Percentiles rank a stretch among this genome's conserved stretches.
phyloP scores from a whole-genome alignment of 1,284 basidiomycete species.

The Trichosporon ovoides region DNA sequence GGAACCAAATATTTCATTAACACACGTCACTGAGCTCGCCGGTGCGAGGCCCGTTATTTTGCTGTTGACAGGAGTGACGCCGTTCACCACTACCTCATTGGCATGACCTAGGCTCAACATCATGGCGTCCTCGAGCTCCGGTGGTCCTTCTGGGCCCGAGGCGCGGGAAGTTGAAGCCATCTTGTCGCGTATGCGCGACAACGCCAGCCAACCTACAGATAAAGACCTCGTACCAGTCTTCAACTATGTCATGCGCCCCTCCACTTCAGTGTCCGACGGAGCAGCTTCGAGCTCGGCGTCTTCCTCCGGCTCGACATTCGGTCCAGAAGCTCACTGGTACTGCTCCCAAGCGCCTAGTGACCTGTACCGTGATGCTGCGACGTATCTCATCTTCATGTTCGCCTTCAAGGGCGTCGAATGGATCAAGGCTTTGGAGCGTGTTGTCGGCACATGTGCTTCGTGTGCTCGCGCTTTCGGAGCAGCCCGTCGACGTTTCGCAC shows the following conservation, averaged over 20 bases:
- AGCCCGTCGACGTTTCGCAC: conserved; percentile 59
- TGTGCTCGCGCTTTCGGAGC: conserved; percentile 65
- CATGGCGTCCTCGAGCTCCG: conserved; percentile 8
- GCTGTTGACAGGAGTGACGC: neutral
- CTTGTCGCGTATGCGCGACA: conserved; percentile 25
- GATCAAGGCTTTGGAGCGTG: conserved; percentile 57
- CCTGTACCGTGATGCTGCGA: conserved; percentile 54
- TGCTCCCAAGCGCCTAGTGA: conserved; percentile 27
- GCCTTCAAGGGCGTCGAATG: conserved; percentile 63
- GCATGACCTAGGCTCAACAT: neutral
- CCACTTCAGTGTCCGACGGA: neutral
- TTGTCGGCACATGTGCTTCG: conserved; percentile 59
- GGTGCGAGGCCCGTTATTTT: neutral
- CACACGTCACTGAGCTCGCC: neutral
- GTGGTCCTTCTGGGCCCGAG: neutral
- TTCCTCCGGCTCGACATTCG: no score
- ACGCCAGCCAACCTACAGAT: conserved; percentile 46
- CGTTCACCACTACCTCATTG: neutral
- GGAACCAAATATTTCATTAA: neutral
- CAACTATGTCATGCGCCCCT: conserved; percentile 52
- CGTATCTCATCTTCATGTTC: conserved; percentile 70
- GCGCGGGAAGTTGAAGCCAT: conserved; percentile 33
- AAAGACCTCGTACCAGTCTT: conserved; percentile 56
- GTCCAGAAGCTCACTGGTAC: conserved; percentile 34
- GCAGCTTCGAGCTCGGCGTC: conserved; percentile 15